A percentile compares a stretch with the other conserved stretches of the same genome.
phyloP scores from a whole-genome alignment of 2,329 filamentous ascomycete species.

The Immersiporthe knoxdaviesiana region DNA sequence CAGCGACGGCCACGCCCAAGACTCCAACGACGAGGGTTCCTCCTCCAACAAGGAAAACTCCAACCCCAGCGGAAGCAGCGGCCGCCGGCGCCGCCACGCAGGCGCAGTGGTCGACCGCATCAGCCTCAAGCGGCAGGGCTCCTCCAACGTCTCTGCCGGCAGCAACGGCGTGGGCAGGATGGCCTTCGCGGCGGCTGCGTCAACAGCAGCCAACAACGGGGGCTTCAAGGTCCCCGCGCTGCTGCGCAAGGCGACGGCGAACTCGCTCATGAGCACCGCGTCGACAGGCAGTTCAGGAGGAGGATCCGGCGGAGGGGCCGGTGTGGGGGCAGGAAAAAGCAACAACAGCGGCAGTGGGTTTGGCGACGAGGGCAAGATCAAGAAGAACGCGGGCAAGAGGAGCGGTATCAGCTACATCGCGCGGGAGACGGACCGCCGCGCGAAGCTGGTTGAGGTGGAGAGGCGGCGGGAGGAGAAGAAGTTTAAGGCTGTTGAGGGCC shows the following conservation, averaged over 20 bases:
- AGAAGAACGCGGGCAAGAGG: constrained; percentile 62
- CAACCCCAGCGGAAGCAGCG: constrained; percentile 45
- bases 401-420: constrained; percentile 65
- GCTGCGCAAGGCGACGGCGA: constrained; percentile 74
- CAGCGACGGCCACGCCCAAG: constrained; percentile 54
- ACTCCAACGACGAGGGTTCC: constrained; percentile 46
- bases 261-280: constrained; percentile 49
- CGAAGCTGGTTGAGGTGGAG: constrained; percentile 60
- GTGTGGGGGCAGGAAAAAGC: neutral
- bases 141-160: constrained; percentile 38
- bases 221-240: constrained; percentile 72
- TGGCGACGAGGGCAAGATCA: constrained; percentile 56
- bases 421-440: constrained; percentile 60
- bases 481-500: constrained; percentile 59
- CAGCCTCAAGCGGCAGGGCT: constrained; percentile 61
- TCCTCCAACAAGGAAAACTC: constrained; percentile 55
- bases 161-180: constrained; percentile 46
- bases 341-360: constrained; percentile 29
- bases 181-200: constrained; percentile 56
- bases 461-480: constrained; percentile 61
- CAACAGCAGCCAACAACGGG: constrained; percentile 40
- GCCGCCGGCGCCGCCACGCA: constrained; percentile 35
- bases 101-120: constrained; percentile 72
- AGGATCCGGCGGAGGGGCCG: constrained; percentile 5
- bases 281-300: constrained; percentile 14